Conservation (phyloP, 805 yeast species). For the Kuraishia cidri region DNA sequence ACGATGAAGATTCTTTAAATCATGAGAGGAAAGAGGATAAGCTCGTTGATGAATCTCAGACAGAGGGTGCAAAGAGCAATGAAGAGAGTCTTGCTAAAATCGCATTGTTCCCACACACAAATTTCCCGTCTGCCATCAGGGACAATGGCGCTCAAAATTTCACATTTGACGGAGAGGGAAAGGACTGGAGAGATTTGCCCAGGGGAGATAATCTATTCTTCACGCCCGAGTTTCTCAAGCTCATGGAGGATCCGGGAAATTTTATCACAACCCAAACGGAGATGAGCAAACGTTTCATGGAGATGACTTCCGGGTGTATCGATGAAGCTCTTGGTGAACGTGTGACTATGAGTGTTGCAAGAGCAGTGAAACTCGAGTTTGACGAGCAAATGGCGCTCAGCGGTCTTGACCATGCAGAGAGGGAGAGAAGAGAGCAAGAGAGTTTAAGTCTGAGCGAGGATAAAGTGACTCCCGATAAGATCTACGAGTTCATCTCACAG, state of each 20-base stretch:
- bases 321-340: constrained; percentile 23
- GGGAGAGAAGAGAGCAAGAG: constrained; percentile 12
- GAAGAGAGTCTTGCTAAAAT: background rate
- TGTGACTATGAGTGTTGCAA: constrained; percentile 40
- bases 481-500: constrained; percentile 36
- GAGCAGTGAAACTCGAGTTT: constrained; percentile 36
- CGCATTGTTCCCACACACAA: no score
- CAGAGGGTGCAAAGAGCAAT: background rate
- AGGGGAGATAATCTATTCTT: constrained; percentile 43
- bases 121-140: constrained; percentile 2
- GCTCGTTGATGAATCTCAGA: no score
- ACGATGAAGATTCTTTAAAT: constrained; percentile 50
- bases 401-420: constrained; percentile 15
- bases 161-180: constrained; percentile 46
- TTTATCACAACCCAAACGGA: constrained; percentile 14
- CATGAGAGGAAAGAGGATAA: constrained; percentile 10
- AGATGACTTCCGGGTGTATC: constrained; percentile 17
- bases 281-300: constrained; percentile 15
- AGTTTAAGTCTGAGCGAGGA: constrained; percentile 37
- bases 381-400: constrained; percentile 16
- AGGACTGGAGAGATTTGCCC: constrained; percentile 69
- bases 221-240: constrained; percentile 13
- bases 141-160: constrained; percentile 3
- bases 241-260: constrained; percentile 12
- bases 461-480: constrained; percentile 36